Evolutionary conservation across 2,329 filamentous ascomycete species (phyloP).

Genomic region (Metarhizium rileyi): DNA sequence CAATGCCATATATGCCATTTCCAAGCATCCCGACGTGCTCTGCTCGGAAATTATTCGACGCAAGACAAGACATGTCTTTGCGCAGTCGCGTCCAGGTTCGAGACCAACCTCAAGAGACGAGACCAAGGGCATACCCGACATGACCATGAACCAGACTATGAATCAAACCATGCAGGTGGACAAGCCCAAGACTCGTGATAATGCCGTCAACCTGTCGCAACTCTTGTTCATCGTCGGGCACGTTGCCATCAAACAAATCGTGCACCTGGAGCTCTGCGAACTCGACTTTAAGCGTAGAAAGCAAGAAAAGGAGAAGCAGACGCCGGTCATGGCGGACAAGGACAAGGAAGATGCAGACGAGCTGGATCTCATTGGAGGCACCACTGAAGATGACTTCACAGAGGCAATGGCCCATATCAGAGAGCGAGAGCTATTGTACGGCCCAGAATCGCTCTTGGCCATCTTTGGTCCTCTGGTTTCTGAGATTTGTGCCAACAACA

Average conservation of each 20-base stretch:
- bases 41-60: constrained; percentile 84
- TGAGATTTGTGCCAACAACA: constrained; percentile 93
- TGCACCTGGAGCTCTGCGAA: constrained; percentile 94
- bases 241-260: constrained; percentile 97
- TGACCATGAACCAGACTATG: constrained; percentile 20
- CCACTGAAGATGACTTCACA: constrained; percentile 87
- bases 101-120: constrained; percentile 34
- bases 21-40: constrained; percentile 86
- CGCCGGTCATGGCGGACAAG: constrained; percentile 36
- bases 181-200: constrained; percentile 47
- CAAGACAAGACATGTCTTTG: constrained; percentile 77
- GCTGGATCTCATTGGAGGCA: constrained; percentile 91
- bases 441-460: constrained; percentile 72
- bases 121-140: constrained; percentile 23
- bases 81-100: constrained; percentile 29
- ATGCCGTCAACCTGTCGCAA: constrained; percentile 73
- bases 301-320: constrained; percentile 70
- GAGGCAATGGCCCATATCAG: constrained; percentile 78
- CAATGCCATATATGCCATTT: constrained; percentile 85
- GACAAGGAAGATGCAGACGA: constrained; percentile 65
- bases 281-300: constrained; percentile 96
- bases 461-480: constrained; percentile 86
- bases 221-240: constrained; percentile 92
- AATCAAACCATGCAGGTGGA: constrained; percentile 7
- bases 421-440: constrained; percentile 74